Conservation (phyloP, 257 asterid species). For the Nicotiana obtusifolia region DNA sequence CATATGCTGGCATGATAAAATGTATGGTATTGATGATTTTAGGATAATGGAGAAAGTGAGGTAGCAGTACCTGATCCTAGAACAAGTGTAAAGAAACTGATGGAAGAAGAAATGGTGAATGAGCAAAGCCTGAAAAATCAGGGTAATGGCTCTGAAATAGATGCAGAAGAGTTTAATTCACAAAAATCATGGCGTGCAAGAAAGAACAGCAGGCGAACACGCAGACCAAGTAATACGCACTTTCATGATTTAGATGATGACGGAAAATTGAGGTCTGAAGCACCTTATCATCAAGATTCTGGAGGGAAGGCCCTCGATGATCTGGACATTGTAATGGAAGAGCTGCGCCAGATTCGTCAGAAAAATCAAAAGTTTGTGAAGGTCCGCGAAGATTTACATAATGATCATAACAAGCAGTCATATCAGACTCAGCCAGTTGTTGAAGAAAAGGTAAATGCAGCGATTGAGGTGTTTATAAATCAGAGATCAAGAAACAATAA, state of each 20-base stretch:
- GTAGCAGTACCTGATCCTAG: slow-evolving; percentile 27
- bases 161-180: slow-evolving; percentile 19
- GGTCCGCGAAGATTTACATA: slow-evolving; percentile 19
- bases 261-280: slow-evolving; percentile 23
- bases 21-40: neutral
- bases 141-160: slow-evolving; percentile 28
- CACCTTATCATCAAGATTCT: slow-evolving; percentile 19
- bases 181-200: slow-evolving; percentile 30
- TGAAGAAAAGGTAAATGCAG: slow-evolving; percentile 57
- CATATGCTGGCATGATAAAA: neutral
- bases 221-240: slow-evolving; percentile 39
- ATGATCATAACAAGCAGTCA: slow-evolving; percentile 26
- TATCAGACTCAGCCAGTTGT: slow-evolving; percentile 29
- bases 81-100: slow-evolving; percentile 85
- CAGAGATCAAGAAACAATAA: slow-evolving; percentile 34
- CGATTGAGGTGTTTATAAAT: slow-evolving; percentile 55
- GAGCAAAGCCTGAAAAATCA: slow-evolving; percentile 38
- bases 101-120: slow-evolving; percentile 80
- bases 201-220: slow-evolving; percentile 32
- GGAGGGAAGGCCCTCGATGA: slow-evolving; percentile 33
- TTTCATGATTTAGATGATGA: slow-evolving; percentile 33
- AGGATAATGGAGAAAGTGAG: slow-evolving; percentile 49
- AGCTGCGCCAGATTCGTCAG: slow-evolving; percentile 32
- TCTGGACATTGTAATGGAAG: slow-evolving; percentile 48
- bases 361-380: slow-evolving; percentile 21